Evolutionary conservation across 176 grass and related monocot genomes (phyloP).

Genomic region (Calamus simplicifolius): DNA sequence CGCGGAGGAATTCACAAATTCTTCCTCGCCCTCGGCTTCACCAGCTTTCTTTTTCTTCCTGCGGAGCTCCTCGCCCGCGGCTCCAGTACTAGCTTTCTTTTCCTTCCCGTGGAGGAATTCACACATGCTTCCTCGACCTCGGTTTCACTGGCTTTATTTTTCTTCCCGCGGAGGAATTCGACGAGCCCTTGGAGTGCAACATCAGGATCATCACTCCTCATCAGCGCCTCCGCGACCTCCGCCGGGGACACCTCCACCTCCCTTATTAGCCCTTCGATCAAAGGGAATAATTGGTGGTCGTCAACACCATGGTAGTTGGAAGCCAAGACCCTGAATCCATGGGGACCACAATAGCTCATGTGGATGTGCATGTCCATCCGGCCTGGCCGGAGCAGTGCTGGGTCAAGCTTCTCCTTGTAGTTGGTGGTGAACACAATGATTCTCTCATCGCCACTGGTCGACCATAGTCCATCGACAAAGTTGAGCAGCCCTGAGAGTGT

Average conservation of each 20-base stretch:
- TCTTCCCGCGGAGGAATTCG: conserved; percentile 23
- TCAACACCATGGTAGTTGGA: not conserved
- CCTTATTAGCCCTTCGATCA: conserved; percentile 31
- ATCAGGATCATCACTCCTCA: conserved; percentile 28
- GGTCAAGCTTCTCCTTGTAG: conserved; percentile 9
- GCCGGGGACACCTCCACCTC: conserved; percentile 41
- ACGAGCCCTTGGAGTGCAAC: conserved; percentile 15
- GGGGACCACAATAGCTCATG: too few relatives aligned
- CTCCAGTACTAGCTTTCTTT: too few relatives aligned
- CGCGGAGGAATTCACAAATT: too few relatives aligned
- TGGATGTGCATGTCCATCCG: too few relatives aligned
- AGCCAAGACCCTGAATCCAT: too few relatives aligned
- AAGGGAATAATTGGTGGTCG: conserved; percentile 29
- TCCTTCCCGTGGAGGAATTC: too few relatives aligned
- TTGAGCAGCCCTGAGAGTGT: conserved; percentile 24
- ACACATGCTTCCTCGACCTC: too few relatives aligned
- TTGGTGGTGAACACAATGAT: conserved; percentile 27
- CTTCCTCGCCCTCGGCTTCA: too few relatives aligned
- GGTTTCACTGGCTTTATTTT: conserved; percentile 12
- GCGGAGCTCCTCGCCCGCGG: too few relatives aligned
- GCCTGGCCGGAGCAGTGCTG: too few relatives aligned
- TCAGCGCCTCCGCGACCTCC: conserved; percentile 36
- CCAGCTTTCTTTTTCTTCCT: too few relatives aligned
- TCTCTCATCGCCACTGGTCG: conserved; percentile 20
- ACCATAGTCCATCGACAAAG: conserved; percentile 26